Percentiles rank a stretch among this genome's conserved stretches.
Evolutionary conservation across 805 yeast species (phyloP).

Genomic region (Zygotorulaspora chibaensis): DNA sequence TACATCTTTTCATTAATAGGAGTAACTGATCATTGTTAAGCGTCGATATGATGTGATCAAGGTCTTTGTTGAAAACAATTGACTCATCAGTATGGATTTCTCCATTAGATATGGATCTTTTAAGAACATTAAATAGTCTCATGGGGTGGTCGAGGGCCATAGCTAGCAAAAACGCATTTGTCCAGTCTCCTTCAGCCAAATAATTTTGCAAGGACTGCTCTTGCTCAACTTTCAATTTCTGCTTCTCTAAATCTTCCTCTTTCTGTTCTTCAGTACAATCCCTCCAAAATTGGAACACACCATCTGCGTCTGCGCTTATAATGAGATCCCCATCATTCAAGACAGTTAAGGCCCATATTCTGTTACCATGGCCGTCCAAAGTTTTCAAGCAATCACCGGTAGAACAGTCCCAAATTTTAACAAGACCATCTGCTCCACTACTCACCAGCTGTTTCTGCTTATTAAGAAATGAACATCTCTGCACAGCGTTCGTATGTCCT

Average conservation of each 20-base stretch:
- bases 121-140: slow-evolving; percentile 75
- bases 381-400: slow-evolving; percentile 79
- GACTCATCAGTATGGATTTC: slow-evolving; percentile 9
- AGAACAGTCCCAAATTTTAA: slow-evolving; percentile 82
- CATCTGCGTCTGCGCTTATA: slow-evolving; percentile 92
- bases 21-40: slow-evolving; percentile 58
- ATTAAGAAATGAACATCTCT: slow-evolving; percentile 68
- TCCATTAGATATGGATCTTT: slow-evolving; percentile 52
- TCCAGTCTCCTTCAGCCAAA: slow-evolving; percentile 73
- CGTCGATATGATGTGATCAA: slow-evolving; percentile 59
- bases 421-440: slow-evolving; percentile 90
- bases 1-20: slow-evolving; percentile 62
- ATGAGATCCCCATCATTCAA: slow-evolving; percentile 64
- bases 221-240: slow-evolving; percentile 64
- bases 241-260: slow-evolving; percentile 46
- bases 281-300: slow-evolving; percentile 81
- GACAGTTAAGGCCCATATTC: slow-evolving; percentile 85
- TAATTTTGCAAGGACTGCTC: slow-evolving; percentile 82
- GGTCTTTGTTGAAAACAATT: slow-evolving; percentile 37
- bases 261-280: slow-evolving; percentile 78
- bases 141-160: slow-evolving; percentile 85
- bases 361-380: slow-evolving; percentile 86
- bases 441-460: slow-evolving; percentile 62
- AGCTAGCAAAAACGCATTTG: slow-evolving; percentile 81
- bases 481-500: slow-evolving; percentile 91